phyloP scores from a whole-genome alignment of 768 basidiomycete species.

The Stropharia rugosoannulata region DNA sequence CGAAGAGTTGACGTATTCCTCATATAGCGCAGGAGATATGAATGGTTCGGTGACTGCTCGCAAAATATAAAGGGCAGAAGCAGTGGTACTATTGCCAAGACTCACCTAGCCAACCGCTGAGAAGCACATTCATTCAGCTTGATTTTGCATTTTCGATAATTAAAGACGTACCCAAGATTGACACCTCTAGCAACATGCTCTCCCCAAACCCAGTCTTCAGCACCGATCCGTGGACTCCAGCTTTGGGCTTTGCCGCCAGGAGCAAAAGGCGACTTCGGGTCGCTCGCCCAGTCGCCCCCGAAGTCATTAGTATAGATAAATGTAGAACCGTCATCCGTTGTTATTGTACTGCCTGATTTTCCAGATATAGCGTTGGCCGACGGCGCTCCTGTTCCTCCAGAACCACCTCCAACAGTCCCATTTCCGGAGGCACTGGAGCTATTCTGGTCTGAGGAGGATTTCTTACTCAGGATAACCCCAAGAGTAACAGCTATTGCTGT shows the following conservation, averaged over 20 bases:
- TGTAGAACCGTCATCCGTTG: conserved; percentile 71
- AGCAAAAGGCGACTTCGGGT: conserved; percentile 70
- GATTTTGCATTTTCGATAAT: not conserved
- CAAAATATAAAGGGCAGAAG: not conserved
- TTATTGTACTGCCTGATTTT: conserved; percentile 63
- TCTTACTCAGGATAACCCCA: conserved; percentile 25
- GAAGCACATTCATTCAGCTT: conserved; percentile 9
- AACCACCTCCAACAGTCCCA: conserved; percentile 9
- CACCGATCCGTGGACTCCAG: conserved; percentile 74
- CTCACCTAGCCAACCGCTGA: conserved; percentile 47
- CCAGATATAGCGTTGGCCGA: conserved; percentile 40
- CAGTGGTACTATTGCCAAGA: conserved; percentile 1
- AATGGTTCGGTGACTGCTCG: conserved; percentile 70
- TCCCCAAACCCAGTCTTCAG: conserved; percentile 74
- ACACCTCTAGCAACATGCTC: conserved; percentile 54
- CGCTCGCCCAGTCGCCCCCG: conserved; percentile 80
- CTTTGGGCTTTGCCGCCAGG: conserved; percentile 73
- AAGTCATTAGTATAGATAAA: conserved; percentile 80
- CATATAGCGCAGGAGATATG: conserved; percentile 67
- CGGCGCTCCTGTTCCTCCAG: conserved; percentile 5
- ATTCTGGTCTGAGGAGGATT: conserved; percentile 15
- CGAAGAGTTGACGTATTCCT: conserved; percentile 51
- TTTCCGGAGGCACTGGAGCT: conserved; percentile 10
- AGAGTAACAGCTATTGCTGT: conserved; percentile 45
- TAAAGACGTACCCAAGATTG: conserved; percentile 48